These are phyloP conservation scores for Candida krabiensis DNA, from an alignment of 805 yeast species.

Conservation along the genomic window DNA sequence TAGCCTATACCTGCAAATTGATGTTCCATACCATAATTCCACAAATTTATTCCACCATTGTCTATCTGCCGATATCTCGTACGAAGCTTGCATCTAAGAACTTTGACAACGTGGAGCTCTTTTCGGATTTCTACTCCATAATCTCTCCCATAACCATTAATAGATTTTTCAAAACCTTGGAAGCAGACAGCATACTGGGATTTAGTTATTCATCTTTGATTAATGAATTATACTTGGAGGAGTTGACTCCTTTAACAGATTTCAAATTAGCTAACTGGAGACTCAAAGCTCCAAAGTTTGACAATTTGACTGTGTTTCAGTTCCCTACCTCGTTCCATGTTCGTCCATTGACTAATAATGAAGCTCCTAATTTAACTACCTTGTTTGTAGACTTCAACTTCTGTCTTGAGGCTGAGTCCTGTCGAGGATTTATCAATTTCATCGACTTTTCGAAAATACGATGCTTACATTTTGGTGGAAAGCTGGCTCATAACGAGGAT, in stretches of 20 bases:
- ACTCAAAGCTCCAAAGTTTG: constrained; percentile 10
- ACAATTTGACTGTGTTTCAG: constrained; percentile 19
- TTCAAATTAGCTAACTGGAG: constrained; percentile 28
- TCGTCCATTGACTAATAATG: constrained; percentile 24
- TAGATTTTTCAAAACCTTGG: constrained; percentile 20
- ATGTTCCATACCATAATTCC: constrained; percentile 24
- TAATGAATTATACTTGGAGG: constrained; percentile 25
- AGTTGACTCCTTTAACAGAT: constrained; percentile 9
- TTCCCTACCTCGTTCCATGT: constrained; percentile 23
- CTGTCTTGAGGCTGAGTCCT: constrained; percentile 24
- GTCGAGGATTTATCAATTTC: constrained; percentile 26
- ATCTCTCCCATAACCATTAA: constrained; percentile 13
- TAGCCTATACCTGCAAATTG: constrained; percentile 20
- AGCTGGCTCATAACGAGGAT: constrained; percentile 34
- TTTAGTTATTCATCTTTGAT: constrained; percentile 26
- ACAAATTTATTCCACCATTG: constrained; percentile 20
- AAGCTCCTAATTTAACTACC: constrained; percentile 27
- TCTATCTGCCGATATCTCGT: constrained; percentile 10
- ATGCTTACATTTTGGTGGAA: constrained; percentile 25
- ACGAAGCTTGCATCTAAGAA: constrained; percentile 12
- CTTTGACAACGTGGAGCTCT: constrained; percentile 13
- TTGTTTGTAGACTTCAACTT: constrained; percentile 30
- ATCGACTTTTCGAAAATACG: constrained; percentile 21
- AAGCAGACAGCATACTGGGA: constrained; percentile 15
- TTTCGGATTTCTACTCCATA: constrained; percentile 19